Evolutionary conservation across 2,329 filamentous ascomycete genomes (phyloP), one percentile per base, ranked within the genome.

Genomic region (Lasiodiplodia hormozganensis): DNA sequence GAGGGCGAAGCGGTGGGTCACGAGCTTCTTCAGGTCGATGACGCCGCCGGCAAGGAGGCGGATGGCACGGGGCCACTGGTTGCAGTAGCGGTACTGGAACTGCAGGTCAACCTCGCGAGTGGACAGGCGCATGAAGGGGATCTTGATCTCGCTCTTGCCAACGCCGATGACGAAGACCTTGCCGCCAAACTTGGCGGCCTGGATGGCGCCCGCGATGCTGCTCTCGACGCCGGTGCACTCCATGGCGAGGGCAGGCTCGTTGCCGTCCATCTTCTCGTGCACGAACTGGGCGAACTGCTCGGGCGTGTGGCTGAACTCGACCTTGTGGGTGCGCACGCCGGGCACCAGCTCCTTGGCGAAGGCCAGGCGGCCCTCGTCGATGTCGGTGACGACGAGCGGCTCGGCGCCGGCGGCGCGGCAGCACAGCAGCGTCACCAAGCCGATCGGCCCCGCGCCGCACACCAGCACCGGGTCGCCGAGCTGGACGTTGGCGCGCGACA

Each of bases 91-190:
- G 84, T 98, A 98, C 84, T 98, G 95, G 81, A 97, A 96, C 83
- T 97, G 93, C 70, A 98, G 85, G 81, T 98, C 95, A 74, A 98
- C 92, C 83, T 98, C 96, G 71, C 92, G 88, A 6, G 94, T 95
- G 75, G 91, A 95, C 69, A 95, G 87, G 64, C 93, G 85, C 95
- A 97, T 97, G 81, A 98, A 98, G 34, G 95, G 95, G 71, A 98
- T 91, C 81, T 88, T 93, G 85, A 98, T 96, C 85, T 97, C 93
- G 79, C 96, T 94, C 86, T 92, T 95, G 73, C 95, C 96, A 2
- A 98, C 94, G 51, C 95, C 95, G 72, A 97, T 96, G 71, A 98
- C 91, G 77, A 98, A 98, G 66, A 98, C 95, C 82, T 96, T 97
- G 74, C 96, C 95, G 72, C 95, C 96, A 76, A 98, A 98, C 83